Evolutionary conservation across 805 yeast species (phyloP).

Genomic region (Novakomyces olei): DNA sequence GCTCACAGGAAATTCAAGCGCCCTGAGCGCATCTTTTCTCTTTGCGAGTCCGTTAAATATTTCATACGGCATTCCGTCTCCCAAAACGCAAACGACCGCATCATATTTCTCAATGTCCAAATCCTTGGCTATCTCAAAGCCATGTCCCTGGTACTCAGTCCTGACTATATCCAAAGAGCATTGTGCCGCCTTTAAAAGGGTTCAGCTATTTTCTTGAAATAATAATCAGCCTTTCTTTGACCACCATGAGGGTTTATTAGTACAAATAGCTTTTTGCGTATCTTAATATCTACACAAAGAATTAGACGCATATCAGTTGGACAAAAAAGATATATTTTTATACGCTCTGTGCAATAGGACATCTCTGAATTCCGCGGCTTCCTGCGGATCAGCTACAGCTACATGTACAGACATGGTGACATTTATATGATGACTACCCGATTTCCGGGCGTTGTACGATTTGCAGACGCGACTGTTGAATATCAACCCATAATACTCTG

Average conservation of each 20-base stretch:
- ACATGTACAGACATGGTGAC: too few species aligned
- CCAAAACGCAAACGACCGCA: conserved; percentile 73
- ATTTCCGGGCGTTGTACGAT: too few species aligned
- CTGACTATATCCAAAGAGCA: conserved; percentile 30
- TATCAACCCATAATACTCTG: too few species aligned
- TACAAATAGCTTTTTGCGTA: conserved; percentile 32
- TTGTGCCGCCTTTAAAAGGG: conserved; percentile 56
- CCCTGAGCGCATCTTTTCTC: conserved; percentile 39
- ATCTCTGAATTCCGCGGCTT: too few species aligned
- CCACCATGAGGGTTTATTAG: conserved; percentile 86
- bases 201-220: conserved; percentile 31
- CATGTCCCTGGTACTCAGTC: conserved; percentile 53
- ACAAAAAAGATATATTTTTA: too few species aligned
- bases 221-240: conserved; percentile 45
- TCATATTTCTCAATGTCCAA: conserved; percentile 34
- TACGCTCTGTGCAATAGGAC: too few species aligned
- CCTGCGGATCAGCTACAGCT: too few species aligned
- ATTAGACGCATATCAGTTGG: too few species aligned
- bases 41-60: conserved; percentile 67
- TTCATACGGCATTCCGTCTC: conserved; percentile 93
- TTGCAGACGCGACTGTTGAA: too few species aligned
- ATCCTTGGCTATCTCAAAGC: conserved; percentile 43
- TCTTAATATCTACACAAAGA: conserved; percentile 15
- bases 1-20: conserved; percentile 48
- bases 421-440: too few species aligned